Evolutionary conservation across 257 asterid species (phyloP), one percentile per base, ranked within the genome.

Genomic region (Solanum lignicaule): DNA sequence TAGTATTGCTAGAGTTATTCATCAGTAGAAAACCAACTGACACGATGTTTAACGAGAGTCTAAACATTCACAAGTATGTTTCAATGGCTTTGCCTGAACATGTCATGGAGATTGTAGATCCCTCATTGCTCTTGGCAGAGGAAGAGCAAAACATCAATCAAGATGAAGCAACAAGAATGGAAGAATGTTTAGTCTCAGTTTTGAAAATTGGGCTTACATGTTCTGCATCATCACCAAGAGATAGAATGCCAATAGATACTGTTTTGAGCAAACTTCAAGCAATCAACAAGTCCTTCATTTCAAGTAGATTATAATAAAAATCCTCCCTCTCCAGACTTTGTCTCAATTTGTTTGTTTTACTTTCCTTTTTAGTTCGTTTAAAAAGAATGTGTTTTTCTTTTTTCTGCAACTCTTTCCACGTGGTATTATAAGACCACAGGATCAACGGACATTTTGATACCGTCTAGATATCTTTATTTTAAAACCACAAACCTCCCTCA

Each of bases 21-120:
- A 90, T 87, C 11, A 87, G 92, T 23, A 91, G 83, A 87, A 62
- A 86, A 55, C 91, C 92, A 13, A 89, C 90, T 36, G 87, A 89
- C n/a, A 83, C 73, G 6, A 85, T 83, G 27, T 90, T 90, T 38
- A 62, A 55, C 5, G 66, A 88, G 55, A 88, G 87, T 9, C 11
- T 68, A 27, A 87, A 72, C 43, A 73, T 91, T 36, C 90, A 87
- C 21, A 65, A 72, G 38, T 82, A 83, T 66, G 92, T 87, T 38
- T 78, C 71, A 39, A 87, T 41, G 83, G 90, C 91, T 55, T 76
- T 90, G 15, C 91, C 92, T 6, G 87, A 25, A 23, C 85, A 68
- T 4, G 83, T 87, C 43, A 21, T 81, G 81, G 88, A 87, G 9
- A 87, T 85, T 16, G 39, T 31, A 27, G 92, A 91, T n/a, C 88